phyloP scores from a whole-genome alignment of 805 yeast species.

The Starmera dryadoides region DNA sequence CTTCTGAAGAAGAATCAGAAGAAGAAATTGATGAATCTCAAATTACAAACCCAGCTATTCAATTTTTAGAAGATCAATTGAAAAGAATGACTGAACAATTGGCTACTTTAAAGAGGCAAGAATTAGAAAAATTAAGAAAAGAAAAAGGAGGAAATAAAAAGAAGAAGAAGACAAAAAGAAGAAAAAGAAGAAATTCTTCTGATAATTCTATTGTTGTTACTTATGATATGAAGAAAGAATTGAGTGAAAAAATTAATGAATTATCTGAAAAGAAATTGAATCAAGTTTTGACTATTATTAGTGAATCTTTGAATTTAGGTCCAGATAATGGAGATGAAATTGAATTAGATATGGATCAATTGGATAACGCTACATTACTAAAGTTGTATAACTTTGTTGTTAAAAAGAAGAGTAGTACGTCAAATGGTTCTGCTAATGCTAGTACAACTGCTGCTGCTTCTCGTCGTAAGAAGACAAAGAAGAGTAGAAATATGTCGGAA shows the following conservation, averaged over 20 bases:
- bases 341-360: slow-evolving; percentile 90
- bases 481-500: slow-evolving; percentile 52
- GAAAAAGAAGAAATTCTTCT: slow-evolving; percentile 21
- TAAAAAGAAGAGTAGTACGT: slow-evolving; percentile 24
- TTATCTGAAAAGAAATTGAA: slow-evolving; percentile 74
- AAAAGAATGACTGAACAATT: slow-evolving; percentile 81
- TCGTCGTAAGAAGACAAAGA: slow-evolving; percentile 29
- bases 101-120: slow-evolving; percentile 73
- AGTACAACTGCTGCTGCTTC: slow-evolving; percentile 3
- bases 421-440: slow-evolving; percentile 5
- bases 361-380: slow-evolving; percentile 76
- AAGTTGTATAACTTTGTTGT: slow-evolving; percentile 82
- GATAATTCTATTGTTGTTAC: slow-evolving; percentile 45
- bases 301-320: slow-evolving; percentile 60
- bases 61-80: slow-evolving; percentile 80
- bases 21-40: slow-evolving; percentile 53
- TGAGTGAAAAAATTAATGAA: slow-evolving; percentile 76
- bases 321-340: slow-evolving; percentile 77
- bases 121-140: slow-evolving; percentile 56
- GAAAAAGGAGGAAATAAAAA: slow-evolving; percentile 44
- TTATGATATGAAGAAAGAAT: slow-evolving; percentile 93
- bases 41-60: slow-evolving; percentile 83
- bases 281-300: slow-evolving; percentile 78
- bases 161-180: slow-evolving; percentile 29
- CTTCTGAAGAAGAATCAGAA: slow-evolving; percentile 43